phyloP scores from a whole-genome alignment of 2,329 filamentous ascomycete genomes.

The Bertia moriformis region DNA sequence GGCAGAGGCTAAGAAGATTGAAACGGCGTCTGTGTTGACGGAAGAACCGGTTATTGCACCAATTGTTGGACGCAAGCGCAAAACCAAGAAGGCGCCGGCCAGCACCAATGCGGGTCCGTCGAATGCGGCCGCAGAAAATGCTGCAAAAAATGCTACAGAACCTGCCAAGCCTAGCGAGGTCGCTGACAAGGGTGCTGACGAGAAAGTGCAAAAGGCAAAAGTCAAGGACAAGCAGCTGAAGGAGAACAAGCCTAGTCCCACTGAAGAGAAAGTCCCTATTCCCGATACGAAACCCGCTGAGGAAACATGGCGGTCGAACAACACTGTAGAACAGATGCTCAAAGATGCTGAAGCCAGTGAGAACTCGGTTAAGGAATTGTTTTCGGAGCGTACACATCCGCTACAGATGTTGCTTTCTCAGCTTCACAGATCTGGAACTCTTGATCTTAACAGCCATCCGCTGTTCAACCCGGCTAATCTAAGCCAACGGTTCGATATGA shows the following conservation, averaged over 20 bases:
- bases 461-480: slow-evolving; percentile 23
- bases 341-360: slow-evolving; percentile 19
- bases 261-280: not conserved
- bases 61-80: slow-evolving; percentile 49
- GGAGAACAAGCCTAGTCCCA: not conserved
- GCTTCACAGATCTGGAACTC: slow-evolving; percentile 17
- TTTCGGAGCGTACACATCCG: slow-evolving; percentile 4
- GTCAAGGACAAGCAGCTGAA: not conserved
- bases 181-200: not conserved
- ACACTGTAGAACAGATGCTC: slow-evolving; percentile 20
- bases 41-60: slow-evolving; percentile 43
- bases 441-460: slow-evolving; percentile 19
- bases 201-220: not conserved
- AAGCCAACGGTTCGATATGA: slow-evolving; percentile 23
- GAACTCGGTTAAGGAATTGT: slow-evolving; percentile 21
- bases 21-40: slow-evolving; percentile 10
- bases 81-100: slow-evolving; percentile 27
- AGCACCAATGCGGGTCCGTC: slow-evolving; percentile 7
- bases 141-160: not conserved
- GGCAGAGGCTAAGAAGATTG: slow-evolving; percentile 16
- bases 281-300: slow-evolving; percentile 7
- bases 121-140: slow-evolving; percentile 3
- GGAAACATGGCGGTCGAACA: slow-evolving; percentile 19
- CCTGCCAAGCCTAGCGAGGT: not conserved
- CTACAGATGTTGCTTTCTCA: slow-evolving; percentile 20